A percentile compares a stretch with the other conserved stretches of the same genome.
These are phyloP conservation scores for Bullera alba DNA, from an alignment of 768 basidiomycete species.

Conservation along the genomic window DNA sequence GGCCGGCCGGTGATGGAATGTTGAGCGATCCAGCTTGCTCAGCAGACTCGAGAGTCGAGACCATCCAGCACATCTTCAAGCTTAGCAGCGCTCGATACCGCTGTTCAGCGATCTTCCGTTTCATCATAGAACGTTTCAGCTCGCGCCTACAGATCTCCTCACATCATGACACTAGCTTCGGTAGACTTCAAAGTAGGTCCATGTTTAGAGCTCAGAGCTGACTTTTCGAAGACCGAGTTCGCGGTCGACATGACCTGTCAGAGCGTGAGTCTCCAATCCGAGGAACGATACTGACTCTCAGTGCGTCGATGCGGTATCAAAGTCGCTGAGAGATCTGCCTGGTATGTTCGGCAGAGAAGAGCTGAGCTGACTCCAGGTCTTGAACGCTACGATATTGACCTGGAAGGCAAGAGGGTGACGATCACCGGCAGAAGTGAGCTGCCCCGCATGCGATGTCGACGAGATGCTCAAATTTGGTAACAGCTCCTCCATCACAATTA, in stretches of 20 bases:
- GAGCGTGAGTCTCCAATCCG: conserved; percentile 19
- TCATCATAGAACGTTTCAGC: no score
- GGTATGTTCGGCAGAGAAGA: conserved; percentile 8
- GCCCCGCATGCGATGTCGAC: neutral
- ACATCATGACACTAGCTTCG: conserved; percentile 4
- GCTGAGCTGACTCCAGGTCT: conserved; percentile 18
- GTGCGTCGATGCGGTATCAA: conserved; percentile 42
- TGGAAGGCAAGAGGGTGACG: conserved; percentile 41
- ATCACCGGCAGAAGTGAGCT: conserved; percentile 41
- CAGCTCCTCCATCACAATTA: conserved; percentile 38
- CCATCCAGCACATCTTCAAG: no score
- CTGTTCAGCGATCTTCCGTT: no score
- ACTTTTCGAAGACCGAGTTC: conserved; percentile 39
- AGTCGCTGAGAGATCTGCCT: conserved; percentile 26
- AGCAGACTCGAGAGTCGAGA: no score
- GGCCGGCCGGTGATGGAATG: no score
- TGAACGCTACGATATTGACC: conserved; percentile 43
- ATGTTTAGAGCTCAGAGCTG: conserved; percentile 1
- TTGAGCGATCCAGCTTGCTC: no score
- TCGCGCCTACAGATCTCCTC: no score
- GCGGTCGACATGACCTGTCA: conserved; percentile 47
- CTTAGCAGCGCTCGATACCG: no score
- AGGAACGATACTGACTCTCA: conserved; percentile 2
- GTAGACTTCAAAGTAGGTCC: conserved; percentile 5
- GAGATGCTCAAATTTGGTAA: neutral